Percentiles rank a stretch among this genome's conserved stretches.
Conservation (phyloP, 2,329 filamentous ascomycete genomes). For the Neonectria faginata region DNA sequence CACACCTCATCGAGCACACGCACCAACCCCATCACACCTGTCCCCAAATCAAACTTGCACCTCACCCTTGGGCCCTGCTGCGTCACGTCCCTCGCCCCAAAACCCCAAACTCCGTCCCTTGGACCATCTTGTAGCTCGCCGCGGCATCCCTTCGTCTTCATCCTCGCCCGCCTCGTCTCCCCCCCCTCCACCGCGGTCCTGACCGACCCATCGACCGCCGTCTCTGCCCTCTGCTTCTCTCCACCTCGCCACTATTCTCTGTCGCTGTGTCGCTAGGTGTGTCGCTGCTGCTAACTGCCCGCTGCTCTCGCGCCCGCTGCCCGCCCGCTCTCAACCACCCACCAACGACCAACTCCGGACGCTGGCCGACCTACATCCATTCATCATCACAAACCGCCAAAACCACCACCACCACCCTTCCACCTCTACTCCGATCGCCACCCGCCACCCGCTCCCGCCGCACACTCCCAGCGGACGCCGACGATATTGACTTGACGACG, state of each 20-base stretch:
- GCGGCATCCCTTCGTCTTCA: constrained; percentile 24
- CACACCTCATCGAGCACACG: constrained; percentile 28
- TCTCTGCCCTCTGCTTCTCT: constrained; percentile 1
- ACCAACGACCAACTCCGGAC: constrained; percentile 25
- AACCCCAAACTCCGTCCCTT: constrained; percentile 28
- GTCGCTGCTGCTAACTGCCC: constrained; percentile 9
- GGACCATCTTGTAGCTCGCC: constrained; percentile 30
- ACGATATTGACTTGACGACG: background rate
- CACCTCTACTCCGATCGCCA: constrained; percentile 19
- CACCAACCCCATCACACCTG: constrained; percentile 39
- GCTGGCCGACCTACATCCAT: constrained; percentile 25
- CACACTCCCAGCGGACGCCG: constrained; percentile 8
- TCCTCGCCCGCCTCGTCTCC: constrained; percentile 15
- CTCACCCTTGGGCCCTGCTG: constrained; percentile 38
- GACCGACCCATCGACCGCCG: constrained; percentile 23
- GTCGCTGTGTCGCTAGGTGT: constrained; percentile 18
- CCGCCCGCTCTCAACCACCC: constrained; percentile 24
- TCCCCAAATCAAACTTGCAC: constrained; percentile 41
- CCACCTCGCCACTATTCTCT: constrained; percentile 10
- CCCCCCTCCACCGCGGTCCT: constrained; percentile 8
- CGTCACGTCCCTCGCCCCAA: constrained; percentile 39
- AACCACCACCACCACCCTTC: constrained; percentile 9
- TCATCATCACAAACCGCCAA: constrained; percentile 19
- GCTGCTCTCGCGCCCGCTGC: constrained; percentile 29
- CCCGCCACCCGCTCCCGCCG: constrained; percentile 6